These are phyloP conservation scores for Leccinum truebloodii DNA, from an alignment of 768 basidiomycete genomes.

Conservation along the genomic window DNA sequence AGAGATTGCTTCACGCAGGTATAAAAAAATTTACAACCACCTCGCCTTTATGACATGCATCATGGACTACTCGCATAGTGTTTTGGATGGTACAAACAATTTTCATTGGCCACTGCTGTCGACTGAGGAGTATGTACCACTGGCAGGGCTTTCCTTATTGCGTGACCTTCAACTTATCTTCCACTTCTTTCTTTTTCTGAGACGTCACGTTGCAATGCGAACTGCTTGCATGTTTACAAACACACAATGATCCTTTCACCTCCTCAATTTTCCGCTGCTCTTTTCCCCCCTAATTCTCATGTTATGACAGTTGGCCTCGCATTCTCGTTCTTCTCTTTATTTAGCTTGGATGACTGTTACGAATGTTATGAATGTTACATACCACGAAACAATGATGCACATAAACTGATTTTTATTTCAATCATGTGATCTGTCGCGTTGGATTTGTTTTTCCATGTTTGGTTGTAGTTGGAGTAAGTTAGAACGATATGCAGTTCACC, in stretches of 20 bases:
- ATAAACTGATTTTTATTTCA: slow-evolving; percentile 13
- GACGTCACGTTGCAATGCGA: slow-evolving; percentile 5
- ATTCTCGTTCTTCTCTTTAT: slow-evolving; percentile 7
- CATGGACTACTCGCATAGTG: slow-evolving; percentile 31
- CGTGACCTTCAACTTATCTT: slow-evolving; percentile 24
- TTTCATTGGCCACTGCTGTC: slow-evolving; percentile 12
- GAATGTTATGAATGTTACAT: slow-evolving; percentile 33
- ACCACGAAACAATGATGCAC: slow-evolving; percentile 23
- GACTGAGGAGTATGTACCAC: slow-evolving; percentile 17
- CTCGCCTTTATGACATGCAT: slow-evolving; percentile 28
- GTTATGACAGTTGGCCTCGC: slow-evolving; percentile 13
- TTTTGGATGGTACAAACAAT: slow-evolving; percentile 22
- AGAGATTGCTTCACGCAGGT: slow-evolving; percentile 20
- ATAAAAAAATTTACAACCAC: slow-evolving; percentile 18
- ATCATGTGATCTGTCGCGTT: slow-evolving; percentile 21
- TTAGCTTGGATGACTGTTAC: slow-evolving; percentile 26
- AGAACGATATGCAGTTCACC: slow-evolving; percentile 40
- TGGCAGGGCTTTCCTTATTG: slow-evolving; percentile 27
- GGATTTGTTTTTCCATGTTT: slow-evolving; percentile 26
- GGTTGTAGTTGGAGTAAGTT: slow-evolving; percentile 9
- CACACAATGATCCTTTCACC: neutral
- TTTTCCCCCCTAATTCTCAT: slow-evolving; percentile 6
- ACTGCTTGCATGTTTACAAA: slow-evolving; percentile 7
- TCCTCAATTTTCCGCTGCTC: slow-evolving; percentile 12
- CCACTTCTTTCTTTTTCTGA: slow-evolving; percentile 7